phyloP scores from a whole-genome alignment of 768 basidiomycete species.

The Rhodotorula graminis region DNA sequence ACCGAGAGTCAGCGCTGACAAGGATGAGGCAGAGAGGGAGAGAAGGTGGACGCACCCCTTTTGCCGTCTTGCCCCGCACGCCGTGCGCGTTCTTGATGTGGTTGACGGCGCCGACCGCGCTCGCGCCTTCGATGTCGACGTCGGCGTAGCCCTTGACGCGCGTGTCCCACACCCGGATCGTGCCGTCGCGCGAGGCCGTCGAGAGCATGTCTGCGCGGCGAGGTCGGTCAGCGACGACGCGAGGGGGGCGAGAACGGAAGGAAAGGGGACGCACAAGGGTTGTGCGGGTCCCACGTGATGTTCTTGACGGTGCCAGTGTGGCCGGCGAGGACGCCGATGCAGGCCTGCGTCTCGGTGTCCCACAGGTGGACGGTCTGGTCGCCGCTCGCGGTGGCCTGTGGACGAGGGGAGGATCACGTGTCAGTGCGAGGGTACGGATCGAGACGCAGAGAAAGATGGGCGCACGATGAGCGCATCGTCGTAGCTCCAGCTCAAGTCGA shows the following conservation, averaged over 20 bases:
- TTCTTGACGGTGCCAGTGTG: conserved; percentile 44
- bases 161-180: conserved; percentile 43
- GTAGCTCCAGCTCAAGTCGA: conserved; percentile 43
- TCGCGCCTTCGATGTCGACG: background rate
- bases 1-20: too few species aligned
- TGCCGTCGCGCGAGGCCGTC: conserved; percentile 44
- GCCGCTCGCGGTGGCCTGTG: conserved; percentile 44
- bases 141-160: conserved; percentile 23
- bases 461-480: conserved; percentile 41
- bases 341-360: conserved; percentile 37
- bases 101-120: conserved; percentile 26
- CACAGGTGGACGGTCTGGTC: conserved; percentile 41
- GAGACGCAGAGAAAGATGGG: background rate
- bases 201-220: conserved; percentile 39
- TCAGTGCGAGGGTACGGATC: background rate
- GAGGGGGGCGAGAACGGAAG: background rate
- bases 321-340: conserved; percentile 34
- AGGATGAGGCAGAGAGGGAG: background rate
- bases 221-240: background rate
- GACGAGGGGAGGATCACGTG: too few species aligned
- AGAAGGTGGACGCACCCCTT: conserved; percentile 6
- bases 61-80: conserved; percentile 9
- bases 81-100: conserved; percentile 41
- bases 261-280: conserved; percentile 30
- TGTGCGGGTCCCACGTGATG: conserved; percentile 42